Percentiles rank a stretch among this genome's conserved stretches.
Evolutionary conservation across 371 early-diverging fungal species (phyloP).

Genomic region (Apophysomyces sp.): DNA sequence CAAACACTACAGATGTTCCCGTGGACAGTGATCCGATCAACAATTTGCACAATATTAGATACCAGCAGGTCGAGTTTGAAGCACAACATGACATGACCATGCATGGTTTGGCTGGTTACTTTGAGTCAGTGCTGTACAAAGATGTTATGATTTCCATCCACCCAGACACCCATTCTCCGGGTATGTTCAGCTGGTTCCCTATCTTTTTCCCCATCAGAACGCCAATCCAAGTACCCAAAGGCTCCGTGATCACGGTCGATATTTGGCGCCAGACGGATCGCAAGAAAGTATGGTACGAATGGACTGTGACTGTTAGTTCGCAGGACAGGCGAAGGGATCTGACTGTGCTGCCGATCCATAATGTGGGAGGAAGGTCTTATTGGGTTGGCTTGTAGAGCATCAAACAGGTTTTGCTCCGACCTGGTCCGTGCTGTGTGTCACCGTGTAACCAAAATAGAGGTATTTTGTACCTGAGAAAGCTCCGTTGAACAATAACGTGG

Average conservation of each 20-base stretch:
- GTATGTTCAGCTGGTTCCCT: constrained; percentile 98
- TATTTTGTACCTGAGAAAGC: neutral
- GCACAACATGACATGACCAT: constrained; percentile 61
- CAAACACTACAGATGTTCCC: constrained; percentile 46
- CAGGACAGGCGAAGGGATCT: constrained; percentile 20
- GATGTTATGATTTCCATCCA: constrained; percentile 82
- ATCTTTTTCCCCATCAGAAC: constrained; percentile 87
- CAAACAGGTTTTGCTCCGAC: neutral
- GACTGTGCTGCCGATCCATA: constrained; percentile 46
- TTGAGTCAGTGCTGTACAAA: constrained; percentile 86
- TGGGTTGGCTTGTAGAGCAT: constrained; percentile 57
- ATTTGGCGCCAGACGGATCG: constrained; percentile 82
- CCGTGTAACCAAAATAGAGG: neutral
- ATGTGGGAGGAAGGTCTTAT: constrained; percentile 54
- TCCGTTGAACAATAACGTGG: neutral
- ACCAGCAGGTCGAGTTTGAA: constrained; percentile 53
- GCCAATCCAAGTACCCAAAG: constrained; percentile 69
- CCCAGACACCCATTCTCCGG: constrained; percentile 83
- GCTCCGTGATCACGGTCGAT: constrained; percentile 61
- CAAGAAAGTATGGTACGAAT: constrained; percentile 95
- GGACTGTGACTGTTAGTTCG: constrained; percentile 57
- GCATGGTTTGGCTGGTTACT: constrained; percentile 96
- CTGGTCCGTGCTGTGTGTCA: neutral
- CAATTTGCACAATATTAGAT: constrained; percentile 75
- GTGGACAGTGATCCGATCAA: constrained; percentile 51